These are phyloP conservation scores for Juncus effusus DNA, from an alignment of 176 grass and related monocot genomes.

Conservation along the genomic window DNA sequence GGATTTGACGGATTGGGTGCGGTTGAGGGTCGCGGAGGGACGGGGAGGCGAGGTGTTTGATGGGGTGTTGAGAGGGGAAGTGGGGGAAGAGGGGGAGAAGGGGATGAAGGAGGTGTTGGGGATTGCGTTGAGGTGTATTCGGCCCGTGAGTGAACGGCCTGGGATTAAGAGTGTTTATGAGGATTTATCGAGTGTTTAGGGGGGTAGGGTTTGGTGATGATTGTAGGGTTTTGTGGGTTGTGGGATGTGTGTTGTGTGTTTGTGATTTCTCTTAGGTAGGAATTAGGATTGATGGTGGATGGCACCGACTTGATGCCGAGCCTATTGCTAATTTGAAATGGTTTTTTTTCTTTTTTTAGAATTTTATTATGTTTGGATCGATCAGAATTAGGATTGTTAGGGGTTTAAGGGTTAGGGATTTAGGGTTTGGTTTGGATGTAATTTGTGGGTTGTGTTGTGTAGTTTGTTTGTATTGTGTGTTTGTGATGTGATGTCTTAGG, in stretches of 20 bases:
- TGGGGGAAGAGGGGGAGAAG: constrained; percentile 47
- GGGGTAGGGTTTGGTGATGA: background rate
- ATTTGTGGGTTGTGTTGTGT: no score
- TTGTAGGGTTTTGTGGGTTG: no score
- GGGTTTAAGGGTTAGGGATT: no score
- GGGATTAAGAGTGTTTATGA: constrained; percentile 97
- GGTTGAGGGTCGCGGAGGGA: constrained; percentile 65
- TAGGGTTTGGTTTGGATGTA: no score
- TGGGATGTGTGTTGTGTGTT: constrained; percentile 1
- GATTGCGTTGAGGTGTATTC: constrained; percentile 88
- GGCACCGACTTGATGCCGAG: background rate
- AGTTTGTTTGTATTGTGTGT: constrained; percentile 13
- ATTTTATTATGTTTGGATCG: no score
- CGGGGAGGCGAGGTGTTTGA: constrained; percentile 73
- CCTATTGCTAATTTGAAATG: no score
- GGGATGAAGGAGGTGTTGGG: constrained; percentile 89
- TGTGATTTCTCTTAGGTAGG: constrained; percentile 14
- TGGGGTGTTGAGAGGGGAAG: constrained; percentile 48
- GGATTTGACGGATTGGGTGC: constrained; percentile 74
- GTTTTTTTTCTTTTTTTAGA: no score
- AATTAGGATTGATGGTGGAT: constrained; percentile 30
- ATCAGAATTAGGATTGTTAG: no score
- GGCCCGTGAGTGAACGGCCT: constrained; percentile 66
- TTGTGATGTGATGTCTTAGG: constrained; percentile 20
- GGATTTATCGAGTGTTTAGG: constrained; percentile 90